phyloP scores from a whole-genome alignment of 2,329 filamentous ascomycete species.

The Fusarium austroafricanum region DNA sequence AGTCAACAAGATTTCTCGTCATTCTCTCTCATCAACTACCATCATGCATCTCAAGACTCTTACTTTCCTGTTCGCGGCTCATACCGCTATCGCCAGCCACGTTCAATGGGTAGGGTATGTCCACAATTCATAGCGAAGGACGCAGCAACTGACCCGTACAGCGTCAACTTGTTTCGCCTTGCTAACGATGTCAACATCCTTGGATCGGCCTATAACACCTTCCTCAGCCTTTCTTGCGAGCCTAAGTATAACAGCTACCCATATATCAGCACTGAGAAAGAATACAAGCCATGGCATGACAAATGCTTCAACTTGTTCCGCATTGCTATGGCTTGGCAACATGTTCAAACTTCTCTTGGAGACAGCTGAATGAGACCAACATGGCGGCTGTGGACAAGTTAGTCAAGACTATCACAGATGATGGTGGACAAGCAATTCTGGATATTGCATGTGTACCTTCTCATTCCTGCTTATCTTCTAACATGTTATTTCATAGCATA shows the following conservation, averaged over 20 bases:
- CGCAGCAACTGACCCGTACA: neutral
- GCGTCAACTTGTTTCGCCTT: neutral
- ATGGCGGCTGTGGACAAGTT: neutral
- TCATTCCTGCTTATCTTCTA: neutral
- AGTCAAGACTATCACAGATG: neutral
- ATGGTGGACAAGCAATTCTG: slow-evolving; percentile 1
- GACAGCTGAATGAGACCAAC: slow-evolving; percentile 1
- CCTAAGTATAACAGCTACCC: slow-evolving; percentile 1
- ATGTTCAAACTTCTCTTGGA: neutral
- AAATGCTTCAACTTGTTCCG: slow-evolving; percentile 6
- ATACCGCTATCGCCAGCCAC: neutral
- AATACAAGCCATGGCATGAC: neutral
- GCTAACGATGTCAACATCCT: slow-evolving; percentile 11
- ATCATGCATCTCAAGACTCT: neutral
- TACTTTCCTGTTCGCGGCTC: neutral
- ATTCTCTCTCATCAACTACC: no score
- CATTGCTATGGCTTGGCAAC: slow-evolving; percentile 2
- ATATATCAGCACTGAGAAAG: neutral
- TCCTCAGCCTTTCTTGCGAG: neutral
- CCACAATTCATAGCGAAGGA: fast-evolving
- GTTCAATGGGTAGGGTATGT: neutral
- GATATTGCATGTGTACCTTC: neutral
- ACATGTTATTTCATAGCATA: neutral
- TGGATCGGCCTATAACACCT: slow-evolving; percentile 1
- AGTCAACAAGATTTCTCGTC: no score